Evolutionary conservation across 768 basidiomycete genomes (phyloP).

Genomic region (Leccinum fibrillosum): DNA sequence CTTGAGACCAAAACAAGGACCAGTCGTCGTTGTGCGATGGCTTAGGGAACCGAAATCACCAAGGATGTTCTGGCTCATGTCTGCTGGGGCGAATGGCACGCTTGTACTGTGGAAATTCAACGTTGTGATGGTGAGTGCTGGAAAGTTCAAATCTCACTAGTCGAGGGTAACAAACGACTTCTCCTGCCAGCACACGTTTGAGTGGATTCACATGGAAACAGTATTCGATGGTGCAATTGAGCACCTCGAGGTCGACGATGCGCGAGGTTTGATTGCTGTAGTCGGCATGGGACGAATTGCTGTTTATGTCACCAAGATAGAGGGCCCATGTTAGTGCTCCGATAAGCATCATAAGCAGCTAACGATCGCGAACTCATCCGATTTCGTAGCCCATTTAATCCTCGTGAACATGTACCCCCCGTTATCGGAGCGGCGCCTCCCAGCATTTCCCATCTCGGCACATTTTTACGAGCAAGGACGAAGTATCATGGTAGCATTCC

Average conservation of each 20-base stretch:
- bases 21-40: neutral
- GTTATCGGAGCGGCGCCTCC: neutral
- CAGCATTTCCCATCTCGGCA: neutral
- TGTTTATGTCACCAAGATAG: neutral
- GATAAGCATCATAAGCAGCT: too few relatives aligned
- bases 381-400: too few relatives aligned
- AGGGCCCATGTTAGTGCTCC: neutral
- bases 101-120: neutral
- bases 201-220: neutral
- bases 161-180: too few relatives aligned
- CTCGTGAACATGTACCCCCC: neutral
- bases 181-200: neutral
- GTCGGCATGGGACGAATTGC: neutral
- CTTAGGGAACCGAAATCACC: neutral
- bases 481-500: neutral
- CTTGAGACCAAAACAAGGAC: neutral
- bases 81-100: neutral
- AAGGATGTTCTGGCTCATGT: neutral
- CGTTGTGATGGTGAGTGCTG: neutral
- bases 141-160: too few relatives aligned
- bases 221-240: neutral
- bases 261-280: neutral
- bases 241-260: neutral
- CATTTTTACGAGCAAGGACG: neutral
- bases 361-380: too few relatives aligned